Evolutionary conservation across 805 yeast species (phyloP).

Genomic region (Ogataea neopini): DNA sequence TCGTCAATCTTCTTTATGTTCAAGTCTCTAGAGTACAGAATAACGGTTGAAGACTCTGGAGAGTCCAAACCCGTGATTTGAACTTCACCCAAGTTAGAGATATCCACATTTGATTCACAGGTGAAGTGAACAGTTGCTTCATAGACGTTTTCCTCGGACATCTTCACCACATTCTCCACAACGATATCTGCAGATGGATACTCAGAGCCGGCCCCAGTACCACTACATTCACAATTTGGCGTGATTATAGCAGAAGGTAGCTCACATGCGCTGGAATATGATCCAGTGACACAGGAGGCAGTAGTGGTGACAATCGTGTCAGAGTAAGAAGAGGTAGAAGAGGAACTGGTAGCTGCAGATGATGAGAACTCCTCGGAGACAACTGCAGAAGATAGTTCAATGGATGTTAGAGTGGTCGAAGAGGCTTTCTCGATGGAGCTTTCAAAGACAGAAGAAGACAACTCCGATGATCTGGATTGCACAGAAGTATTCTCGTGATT

Average conservation of each 20-base stretch:
- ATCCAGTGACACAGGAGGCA: neutral
- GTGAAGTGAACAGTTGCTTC: conserved; percentile 22
- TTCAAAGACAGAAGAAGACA: too few relatives aligned
- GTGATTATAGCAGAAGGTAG: conserved; percentile 2
- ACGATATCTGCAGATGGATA: conserved; percentile 24
- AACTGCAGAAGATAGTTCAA: too few relatives aligned
- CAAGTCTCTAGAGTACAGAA: conserved; percentile 29
- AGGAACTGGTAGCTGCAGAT: neutral
- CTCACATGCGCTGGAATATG: conserved; percentile 1
- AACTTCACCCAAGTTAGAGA: conserved; percentile 27
- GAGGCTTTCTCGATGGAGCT: neutral
- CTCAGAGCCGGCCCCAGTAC: neutral
- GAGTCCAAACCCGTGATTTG: conserved; percentile 33
- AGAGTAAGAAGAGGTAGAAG: neutral
- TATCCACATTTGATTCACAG: conserved; percentile 12
- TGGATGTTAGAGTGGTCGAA: neutral
- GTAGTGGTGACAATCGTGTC: neutral
- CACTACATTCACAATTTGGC: conserved; percentile 14
- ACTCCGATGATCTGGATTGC: too few relatives aligned
- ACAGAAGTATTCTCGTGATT: neutral
- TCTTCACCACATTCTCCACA: conserved; percentile 13
- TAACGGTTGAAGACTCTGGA: conserved; percentile 25
- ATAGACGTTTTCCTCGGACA: conserved; percentile 10
- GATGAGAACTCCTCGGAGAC: too few relatives aligned
- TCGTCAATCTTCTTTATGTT: conserved; percentile 21